Evolutionary conservation across 2,329 filamentous ascomycete species (phyloP).

Genomic region (Colletotrichum agaves): DNA sequence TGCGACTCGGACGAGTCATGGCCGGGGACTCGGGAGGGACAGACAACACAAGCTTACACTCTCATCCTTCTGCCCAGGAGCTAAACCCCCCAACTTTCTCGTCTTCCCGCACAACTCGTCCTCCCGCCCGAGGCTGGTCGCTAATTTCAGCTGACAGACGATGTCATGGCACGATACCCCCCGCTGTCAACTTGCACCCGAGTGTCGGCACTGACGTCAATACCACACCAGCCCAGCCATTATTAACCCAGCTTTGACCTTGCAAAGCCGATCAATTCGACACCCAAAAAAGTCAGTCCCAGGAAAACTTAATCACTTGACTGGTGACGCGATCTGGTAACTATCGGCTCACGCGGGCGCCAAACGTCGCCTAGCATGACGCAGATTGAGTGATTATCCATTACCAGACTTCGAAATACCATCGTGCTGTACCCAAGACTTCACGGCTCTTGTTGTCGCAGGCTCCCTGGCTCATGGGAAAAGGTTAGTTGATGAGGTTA

Average conservation of each 20-base stretch:
- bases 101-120: slow-evolving; percentile 1
- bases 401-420: slow-evolving; percentile 8
- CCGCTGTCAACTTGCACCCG: slow-evolving; percentile 27
- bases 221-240: background rate
- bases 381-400: slow-evolving; percentile 10
- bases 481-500: slow-evolving; percentile 18
- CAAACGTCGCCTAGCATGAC: slow-evolving; percentile 19
- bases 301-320: slow-evolving; percentile 27
- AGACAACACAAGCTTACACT: slow-evolving; percentile 16
- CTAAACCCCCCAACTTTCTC: background rate
- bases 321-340: slow-evolving; percentile 26
- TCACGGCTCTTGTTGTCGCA: background rate
- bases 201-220: slow-evolving; percentile 33
- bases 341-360: slow-evolving; percentile 7
- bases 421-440: background rate
- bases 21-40: slow-evolving; percentile 2
- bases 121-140: slow-evolving; percentile 23
- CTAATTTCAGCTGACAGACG: slow-evolving; percentile 35
- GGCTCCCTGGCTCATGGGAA: slow-evolving; percentile 1
- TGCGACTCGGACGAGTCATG: slow-evolving; percentile 34
- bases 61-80: background rate
- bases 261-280: slow-evolving; percentile 26
- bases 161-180: slow-evolving; percentile 29
- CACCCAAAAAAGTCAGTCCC: slow-evolving; percentile 21
- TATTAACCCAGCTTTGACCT: slow-evolving; percentile 33